These are phyloP conservation scores for Gleditsia sinensis DNA, from an alignment of 306 rosid species.

Conservation along the genomic window DNA sequence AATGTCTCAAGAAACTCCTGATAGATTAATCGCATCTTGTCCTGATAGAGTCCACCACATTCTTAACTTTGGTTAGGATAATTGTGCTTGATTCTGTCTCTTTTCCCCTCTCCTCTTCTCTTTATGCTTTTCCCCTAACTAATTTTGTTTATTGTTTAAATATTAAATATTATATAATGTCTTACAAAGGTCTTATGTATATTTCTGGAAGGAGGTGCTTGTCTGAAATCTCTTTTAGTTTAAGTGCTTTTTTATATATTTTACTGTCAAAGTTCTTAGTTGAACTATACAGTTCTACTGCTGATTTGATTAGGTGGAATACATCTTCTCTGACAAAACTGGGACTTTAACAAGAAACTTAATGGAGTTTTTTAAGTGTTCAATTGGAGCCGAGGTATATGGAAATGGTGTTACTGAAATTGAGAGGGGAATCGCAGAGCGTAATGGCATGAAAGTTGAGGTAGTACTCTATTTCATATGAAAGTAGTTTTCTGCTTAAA, in stretches of 20 bases:
- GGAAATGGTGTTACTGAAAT: conserved; percentile 92
- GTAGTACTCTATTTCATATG: conserved; percentile 40
- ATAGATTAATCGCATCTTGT: neutral
- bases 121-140: neutral
- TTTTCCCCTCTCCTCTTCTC: neutral
- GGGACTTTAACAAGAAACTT: conserved; percentile 95
- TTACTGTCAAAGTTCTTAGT: conserved; percentile 16
- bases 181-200: neutral
- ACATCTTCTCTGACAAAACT: conserved; percentile 98
- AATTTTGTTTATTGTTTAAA: neutral
- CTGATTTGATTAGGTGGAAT: conserved; percentile 76
- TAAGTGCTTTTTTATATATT: conserved; percentile 2
- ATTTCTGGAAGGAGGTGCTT: neutral
- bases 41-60: neutral
- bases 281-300: conserved; percentile 7
- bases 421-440: conserved; percentile 83
- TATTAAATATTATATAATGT: neutral
- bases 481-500: neutral
- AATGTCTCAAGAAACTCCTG: neutral
- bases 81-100: neutral
- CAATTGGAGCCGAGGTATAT: conserved; percentile 87
- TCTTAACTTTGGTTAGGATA: neutral
- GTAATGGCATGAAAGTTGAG: conserved; percentile 67
- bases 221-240: conserved; percentile 2
- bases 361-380: conserved; percentile 99